Percentiles rank a stretch among this genome's conserved stretches.
Conservation (phyloP, 2,329 filamentous ascomycete species). For the Pseudogymnoascus sp. region DNA sequence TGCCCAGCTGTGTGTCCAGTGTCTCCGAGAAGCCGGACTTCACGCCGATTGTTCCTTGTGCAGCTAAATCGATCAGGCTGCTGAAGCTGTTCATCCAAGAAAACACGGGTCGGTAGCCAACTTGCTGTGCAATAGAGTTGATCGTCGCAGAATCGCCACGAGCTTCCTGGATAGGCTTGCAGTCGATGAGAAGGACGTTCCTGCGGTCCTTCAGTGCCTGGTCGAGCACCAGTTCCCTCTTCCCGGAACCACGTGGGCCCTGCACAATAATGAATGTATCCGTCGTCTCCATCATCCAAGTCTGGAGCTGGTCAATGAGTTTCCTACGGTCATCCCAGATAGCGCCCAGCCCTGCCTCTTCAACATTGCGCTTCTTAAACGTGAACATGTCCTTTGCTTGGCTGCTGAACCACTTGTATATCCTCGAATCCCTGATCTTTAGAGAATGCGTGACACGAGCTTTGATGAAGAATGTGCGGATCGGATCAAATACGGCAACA, state of each 20-base stretch:
- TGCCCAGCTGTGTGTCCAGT: constrained; percentile 77
- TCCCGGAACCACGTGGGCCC: constrained; percentile 84
- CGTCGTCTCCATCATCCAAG: constrained; percentile 79
- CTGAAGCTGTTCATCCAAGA: constrained; percentile 95
- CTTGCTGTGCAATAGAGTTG: constrained; percentile 67
- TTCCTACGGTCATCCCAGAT: constrained; percentile 83
- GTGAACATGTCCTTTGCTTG: constrained; percentile 61
- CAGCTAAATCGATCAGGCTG: constrained; percentile 84
- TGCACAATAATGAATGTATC: constrained; percentile 93
- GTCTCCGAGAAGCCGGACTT: constrained; percentile 94
- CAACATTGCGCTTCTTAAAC: constrained; percentile 48
- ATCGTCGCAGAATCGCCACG: constrained; percentile 83
- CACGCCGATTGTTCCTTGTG: constrained; percentile 87
- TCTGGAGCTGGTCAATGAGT: constrained; percentile 73
- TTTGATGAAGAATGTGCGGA: constrained; percentile 88
- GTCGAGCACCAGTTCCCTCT: constrained; percentile 78
- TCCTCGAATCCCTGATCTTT: constrained; percentile 61
- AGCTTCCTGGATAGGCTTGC: constrained; percentile 86
- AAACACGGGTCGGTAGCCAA: constrained; percentile 89
- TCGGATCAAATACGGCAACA: constrained; percentile 86
- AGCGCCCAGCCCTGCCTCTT: constrained; percentile 65
- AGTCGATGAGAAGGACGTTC: constrained; percentile 81
- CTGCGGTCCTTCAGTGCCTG: constrained; percentile 70
- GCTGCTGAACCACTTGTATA: constrained; percentile 75
- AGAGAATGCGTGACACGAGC: constrained; percentile 75